phyloP scores from a whole-genome alignment of 768 basidiomycete species.

The Favolaschia claudopus region DNA sequence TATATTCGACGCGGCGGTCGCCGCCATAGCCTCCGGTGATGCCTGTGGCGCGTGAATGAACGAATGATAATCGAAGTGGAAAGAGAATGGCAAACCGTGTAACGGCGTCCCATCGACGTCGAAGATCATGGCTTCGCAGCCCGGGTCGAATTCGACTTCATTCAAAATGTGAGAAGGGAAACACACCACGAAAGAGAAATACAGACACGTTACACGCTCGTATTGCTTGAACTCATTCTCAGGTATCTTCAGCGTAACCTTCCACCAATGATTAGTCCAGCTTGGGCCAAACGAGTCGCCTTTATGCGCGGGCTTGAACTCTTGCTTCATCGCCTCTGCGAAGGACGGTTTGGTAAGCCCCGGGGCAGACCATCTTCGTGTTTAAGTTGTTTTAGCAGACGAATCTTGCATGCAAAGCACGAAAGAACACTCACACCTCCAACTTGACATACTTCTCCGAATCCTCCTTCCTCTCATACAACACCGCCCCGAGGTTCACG shows the following conservation, averaged over 20 bases:
- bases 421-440: conserved; percentile 62
- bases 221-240: conserved; percentile 77
- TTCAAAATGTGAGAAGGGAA: not conserved
- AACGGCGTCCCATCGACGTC: conserved; percentile 77
- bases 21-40: conserved; percentile 90
- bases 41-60: conserved; percentile 48
- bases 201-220: conserved; percentile 85
- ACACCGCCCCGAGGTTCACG: conserved; percentile 81
- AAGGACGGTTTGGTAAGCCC: conserved; percentile 87
- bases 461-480: conserved; percentile 80
- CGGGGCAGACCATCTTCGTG: conserved; percentile 84
- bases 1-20: conserved; percentile 94
- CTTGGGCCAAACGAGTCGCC: conserved; percentile 92
- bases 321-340: conserved; percentile 84
- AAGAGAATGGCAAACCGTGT: conserved; percentile 62
- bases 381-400: not conserved
- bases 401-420: not conserved
- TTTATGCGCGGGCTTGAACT: conserved; percentile 86
- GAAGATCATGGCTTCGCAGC: conserved; percentile 95
- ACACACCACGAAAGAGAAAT: not conserved
- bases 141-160: conserved; percentile 98
- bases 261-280: conserved; percentile 99
- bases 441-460: conserved; percentile 72
- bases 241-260: conserved; percentile 83
- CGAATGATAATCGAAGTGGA: too few relatives aligned